Conservation (phyloP, 202 grass and related monocot species). For the Tripidium arundinaceum region DNA sequence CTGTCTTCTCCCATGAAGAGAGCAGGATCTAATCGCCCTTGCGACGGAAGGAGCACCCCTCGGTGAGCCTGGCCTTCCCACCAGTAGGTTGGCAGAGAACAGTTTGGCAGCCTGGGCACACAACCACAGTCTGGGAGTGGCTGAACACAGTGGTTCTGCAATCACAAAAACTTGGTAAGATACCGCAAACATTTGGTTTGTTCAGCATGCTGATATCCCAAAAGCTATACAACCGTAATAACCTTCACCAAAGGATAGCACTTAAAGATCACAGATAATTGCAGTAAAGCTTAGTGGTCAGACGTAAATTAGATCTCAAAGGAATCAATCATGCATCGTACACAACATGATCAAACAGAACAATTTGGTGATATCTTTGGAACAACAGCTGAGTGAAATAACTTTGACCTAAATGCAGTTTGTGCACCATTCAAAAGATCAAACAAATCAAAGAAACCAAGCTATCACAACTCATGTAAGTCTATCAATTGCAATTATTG, state of each 20-base stretch:
- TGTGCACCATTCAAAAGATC: neutral
- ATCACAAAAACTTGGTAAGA: neutral
- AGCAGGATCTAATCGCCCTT: constrained; percentile 37
- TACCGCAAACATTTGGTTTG: neutral
- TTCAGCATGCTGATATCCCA: neutral
- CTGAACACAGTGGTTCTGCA: constrained; percentile 60
- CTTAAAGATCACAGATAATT: neutral
- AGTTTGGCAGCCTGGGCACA: constrained; percentile 47
- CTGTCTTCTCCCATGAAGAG: neutral
- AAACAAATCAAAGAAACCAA: neutral
- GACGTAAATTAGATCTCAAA: neutral
- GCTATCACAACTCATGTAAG: too few relatives aligned
- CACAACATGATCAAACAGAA: neutral
- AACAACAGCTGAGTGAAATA: neutral
- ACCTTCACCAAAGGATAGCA: neutral
- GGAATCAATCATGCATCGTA: neutral
- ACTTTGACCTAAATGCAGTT: neutral
- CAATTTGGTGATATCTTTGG: neutral
- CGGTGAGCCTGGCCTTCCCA: constrained; percentile 51
- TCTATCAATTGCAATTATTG: too few relatives aligned
- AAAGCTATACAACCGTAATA: too few relatives aligned
- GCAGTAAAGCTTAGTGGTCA: neutral
- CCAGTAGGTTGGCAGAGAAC: constrained; percentile 60
- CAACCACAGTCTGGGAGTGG: constrained; percentile 62
- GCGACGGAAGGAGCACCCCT: constrained; percentile 59